phyloP scores from a whole-genome alignment of 495 filamentous ascomycete species.

The Rostrohypoxylon terebratum region DNA sequence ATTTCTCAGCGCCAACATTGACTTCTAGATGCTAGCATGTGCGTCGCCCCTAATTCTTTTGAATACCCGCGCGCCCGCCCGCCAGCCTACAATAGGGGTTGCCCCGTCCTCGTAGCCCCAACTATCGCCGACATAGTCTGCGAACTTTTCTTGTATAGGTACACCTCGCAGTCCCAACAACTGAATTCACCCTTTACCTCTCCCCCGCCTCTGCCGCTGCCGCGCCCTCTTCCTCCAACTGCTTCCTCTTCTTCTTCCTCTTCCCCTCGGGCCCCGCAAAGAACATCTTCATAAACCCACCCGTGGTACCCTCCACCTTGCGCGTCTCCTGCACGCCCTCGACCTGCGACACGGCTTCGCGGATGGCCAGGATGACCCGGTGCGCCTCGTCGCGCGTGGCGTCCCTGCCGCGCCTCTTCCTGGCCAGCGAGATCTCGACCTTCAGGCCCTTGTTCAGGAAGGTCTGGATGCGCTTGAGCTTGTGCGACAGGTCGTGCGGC shows the following conservation, averaged over 20 bases:
- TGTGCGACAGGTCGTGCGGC: conserved; percentile 71
- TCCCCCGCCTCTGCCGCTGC: neutral
- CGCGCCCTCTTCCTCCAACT: conserved; percentile 2
- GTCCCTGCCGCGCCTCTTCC: conserved; percentile 49
- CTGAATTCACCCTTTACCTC: neutral
- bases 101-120: neutral
- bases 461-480: conserved; percentile 66
- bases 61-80: neutral
- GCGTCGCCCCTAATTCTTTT: neutral
- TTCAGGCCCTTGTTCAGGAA: conserved; percentile 73
- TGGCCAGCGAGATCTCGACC: conserved; percentile 71
- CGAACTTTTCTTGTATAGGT: neutral
- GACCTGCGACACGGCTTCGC: conserved; percentile 44
- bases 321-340: conserved; percentile 55
- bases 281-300: conserved; percentile 48
- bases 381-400: conserved; percentile 53
- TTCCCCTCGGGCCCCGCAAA: conserved; percentile 50
- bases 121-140: neutral
- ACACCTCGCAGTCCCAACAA: neutral
- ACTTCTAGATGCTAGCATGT: conserved; percentile 2
- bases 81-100: neutral
- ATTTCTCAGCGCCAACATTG: neutral
- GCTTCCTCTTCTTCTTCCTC: conserved; percentile 26
- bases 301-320: conserved; percentile 54
- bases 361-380: conserved; percentile 49